These are phyloP conservation scores for Lactarius quietus DNA, from an alignment of 768 basidiomycete genomes.

Conservation along the genomic window DNA sequence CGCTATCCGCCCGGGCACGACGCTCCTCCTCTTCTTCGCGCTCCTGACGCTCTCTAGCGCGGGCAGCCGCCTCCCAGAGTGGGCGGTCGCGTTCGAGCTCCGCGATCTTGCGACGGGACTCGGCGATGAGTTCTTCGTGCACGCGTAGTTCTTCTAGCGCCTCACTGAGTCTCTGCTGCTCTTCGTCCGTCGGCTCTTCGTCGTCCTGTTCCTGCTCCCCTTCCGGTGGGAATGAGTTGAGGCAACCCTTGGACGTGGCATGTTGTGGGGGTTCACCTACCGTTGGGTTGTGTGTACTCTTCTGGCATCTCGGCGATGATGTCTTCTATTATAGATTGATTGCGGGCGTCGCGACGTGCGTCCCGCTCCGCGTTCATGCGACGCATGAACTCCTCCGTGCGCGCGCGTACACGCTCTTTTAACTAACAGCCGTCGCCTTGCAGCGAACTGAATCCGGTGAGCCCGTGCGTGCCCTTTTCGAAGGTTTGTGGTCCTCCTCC, in stretches of 20 bases:
- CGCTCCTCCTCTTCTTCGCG: slow-evolving; percentile 35
- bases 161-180: slow-evolving; percentile 24
- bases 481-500: slow-evolving; percentile 15
- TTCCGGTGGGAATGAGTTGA: neutral
- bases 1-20: slow-evolving; percentile 34
- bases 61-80: slow-evolving; percentile 55
- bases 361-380: slow-evolving; percentile 35
- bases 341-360: slow-evolving; percentile 37
- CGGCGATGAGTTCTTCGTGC: slow-evolving; percentile 47
- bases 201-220: neutral
- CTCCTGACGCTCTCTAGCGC: slow-evolving; percentile 27
- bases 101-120: slow-evolving; percentile 63
- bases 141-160: slow-evolving; percentile 29
- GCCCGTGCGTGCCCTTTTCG: slow-evolving; percentile 50
- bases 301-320: slow-evolving; percentile 30
- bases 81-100: slow-evolving; percentile 64
- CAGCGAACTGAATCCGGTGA: slow-evolving; percentile 43
- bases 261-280: neutral
- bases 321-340: slow-evolving; percentile 42
- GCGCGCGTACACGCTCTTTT: slow-evolving; percentile 41
- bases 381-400: slow-evolving; percentile 36
- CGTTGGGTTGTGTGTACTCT: slow-evolving; percentile 4
- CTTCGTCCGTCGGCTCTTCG: neutral
- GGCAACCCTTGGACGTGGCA: neutral
- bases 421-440: slow-evolving; percentile 39